Conservation (phyloP, 306 rosid genomes). For the Lablab purpureus region DNA sequence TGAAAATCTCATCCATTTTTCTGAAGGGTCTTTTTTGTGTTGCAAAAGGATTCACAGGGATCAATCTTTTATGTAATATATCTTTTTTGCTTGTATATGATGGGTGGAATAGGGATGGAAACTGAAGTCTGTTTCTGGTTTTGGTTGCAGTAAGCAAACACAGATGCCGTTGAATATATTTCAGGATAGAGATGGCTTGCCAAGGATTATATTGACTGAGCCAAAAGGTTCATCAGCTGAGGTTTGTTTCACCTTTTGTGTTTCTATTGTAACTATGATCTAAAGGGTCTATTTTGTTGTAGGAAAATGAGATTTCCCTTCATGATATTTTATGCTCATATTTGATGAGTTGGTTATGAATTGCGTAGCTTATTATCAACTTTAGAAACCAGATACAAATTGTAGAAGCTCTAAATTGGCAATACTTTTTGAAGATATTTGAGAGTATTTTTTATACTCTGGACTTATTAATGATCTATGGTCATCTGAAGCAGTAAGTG, state of each 20-base stretch:
- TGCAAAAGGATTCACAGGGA: slow-evolving; percentile 36
- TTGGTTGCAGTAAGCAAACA: slow-evolving; percentile 38
- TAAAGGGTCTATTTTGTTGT: slow-evolving; percentile 26
- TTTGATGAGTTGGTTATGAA: slow-evolving; percentile 8
- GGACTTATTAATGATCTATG: slow-evolving; percentile 15
- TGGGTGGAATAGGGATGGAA: slow-evolving; percentile 36
- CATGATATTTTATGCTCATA: neutral
- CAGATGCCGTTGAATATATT: slow-evolving; percentile 66
- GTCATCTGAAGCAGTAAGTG: neutral
- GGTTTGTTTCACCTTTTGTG: slow-evolving; percentile 52
- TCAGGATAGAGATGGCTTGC: slow-evolving; percentile 60
- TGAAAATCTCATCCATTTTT: slow-evolving; percentile 30
- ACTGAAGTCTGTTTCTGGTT: slow-evolving; percentile 41
- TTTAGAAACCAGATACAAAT: neutral
- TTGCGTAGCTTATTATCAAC: slow-evolving; percentile 5
- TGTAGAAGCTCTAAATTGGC: neutral
- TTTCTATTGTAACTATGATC: slow-evolving; percentile 16
- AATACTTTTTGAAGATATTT: neutral
- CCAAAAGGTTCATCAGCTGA: slow-evolving; percentile 74
- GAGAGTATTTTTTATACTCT: slow-evolving; percentile 2
- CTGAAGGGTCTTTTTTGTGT: slow-evolving; percentile 38
- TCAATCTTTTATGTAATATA: slow-evolving; percentile 6
- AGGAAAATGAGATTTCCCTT: neutral
- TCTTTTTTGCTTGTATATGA: neutral
- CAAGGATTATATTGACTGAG: slow-evolving; percentile 66